These are phyloP conservation scores for Agrocybe pediades DNA, from an alignment of 768 basidiomycete species.

Conservation along the genomic window DNA sequence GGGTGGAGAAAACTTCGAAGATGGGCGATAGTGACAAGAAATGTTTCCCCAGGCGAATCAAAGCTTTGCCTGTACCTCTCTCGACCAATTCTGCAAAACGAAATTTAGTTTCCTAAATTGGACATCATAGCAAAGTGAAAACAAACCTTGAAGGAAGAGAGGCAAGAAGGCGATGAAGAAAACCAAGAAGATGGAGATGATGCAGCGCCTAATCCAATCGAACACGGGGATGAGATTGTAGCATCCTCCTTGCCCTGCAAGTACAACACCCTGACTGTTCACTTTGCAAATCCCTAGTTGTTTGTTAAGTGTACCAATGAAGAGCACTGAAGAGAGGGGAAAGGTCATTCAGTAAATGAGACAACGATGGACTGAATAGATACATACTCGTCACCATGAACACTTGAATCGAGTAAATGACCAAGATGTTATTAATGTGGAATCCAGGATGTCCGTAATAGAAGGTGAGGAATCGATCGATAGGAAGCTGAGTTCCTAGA, in stretches of 20 bases:
- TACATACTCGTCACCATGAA: slow-evolving; percentile 90
- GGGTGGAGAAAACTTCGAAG: slow-evolving; percentile 98
- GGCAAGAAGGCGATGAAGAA: slow-evolving; percentile 98
- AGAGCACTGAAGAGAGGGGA: slow-evolving; percentile 66
- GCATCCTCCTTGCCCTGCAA: slow-evolving; percentile 88
- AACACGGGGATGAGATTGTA: slow-evolving; percentile 97
- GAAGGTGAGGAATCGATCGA: slow-evolving; percentile 99
- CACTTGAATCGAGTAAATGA: slow-evolving; percentile 96
- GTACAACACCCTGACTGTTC: slow-evolving; percentile 77
- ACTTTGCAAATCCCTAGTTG: slow-evolving; percentile 86
- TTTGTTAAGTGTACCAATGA: slow-evolving; percentile 96
- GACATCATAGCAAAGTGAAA: not conserved
- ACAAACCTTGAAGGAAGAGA: slow-evolving; percentile 89
- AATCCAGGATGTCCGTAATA: slow-evolving; percentile 99
- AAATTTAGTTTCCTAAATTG: slow-evolving; percentile 1
- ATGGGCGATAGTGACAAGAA: slow-evolving; percentile 96
- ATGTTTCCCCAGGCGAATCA: slow-evolving; percentile 94
- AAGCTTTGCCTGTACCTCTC: slow-evolving; percentile 91
- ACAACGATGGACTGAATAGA: slow-evolving; percentile 1
- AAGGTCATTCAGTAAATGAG: slow-evolving; percentile 4
- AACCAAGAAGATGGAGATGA: slow-evolving; percentile 97
- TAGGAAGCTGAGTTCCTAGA: slow-evolving; percentile 94
- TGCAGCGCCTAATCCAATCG: slow-evolving; percentile 97
- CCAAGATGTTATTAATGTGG: slow-evolving; percentile 99
- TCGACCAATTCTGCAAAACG: slow-evolving; percentile 80